phyloP scores from a whole-genome alignment of 2,329 filamentous ascomycete species.

The Tolypocladium tropicale region DNA sequence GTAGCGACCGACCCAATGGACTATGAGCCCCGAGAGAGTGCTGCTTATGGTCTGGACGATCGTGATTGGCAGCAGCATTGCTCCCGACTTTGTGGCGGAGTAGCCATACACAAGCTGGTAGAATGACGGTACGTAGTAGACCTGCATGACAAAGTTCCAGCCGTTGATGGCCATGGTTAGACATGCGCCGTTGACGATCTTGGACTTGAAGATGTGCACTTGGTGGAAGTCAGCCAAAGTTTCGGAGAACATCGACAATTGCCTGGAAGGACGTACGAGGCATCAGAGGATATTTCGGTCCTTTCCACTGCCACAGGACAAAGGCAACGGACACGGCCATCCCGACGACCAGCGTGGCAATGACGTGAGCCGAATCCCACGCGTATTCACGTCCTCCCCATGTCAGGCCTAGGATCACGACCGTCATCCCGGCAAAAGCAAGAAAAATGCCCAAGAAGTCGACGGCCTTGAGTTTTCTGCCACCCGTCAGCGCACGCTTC shows the following conservation, averaged over 20 bases:
- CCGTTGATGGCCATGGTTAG: constrained; percentile 48
- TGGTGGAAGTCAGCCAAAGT: not conserved
- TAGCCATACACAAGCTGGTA: constrained; percentile 36
- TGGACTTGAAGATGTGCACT: constrained; percentile 42
- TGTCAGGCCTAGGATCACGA: constrained; percentile 39
- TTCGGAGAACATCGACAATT: not conserved
- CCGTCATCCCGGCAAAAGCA: constrained; percentile 32
- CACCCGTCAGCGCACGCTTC: not conserved
- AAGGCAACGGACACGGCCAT: constrained; percentile 34
- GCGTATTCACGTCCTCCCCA: constrained; percentile 51
- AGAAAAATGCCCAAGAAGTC: constrained; percentile 39
- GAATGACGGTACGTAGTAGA: constrained; percentile 37
- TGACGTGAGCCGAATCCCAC: constrained; percentile 45
- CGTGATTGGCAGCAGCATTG: constrained; percentile 30
- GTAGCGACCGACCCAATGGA: constrained; percentile 42
- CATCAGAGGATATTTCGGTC: constrained; percentile 35
- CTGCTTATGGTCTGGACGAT: constrained; percentile 35
- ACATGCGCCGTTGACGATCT: constrained; percentile 43
- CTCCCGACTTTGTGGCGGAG: constrained; percentile 28
- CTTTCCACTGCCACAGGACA: constrained; percentile 41
- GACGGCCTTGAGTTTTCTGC: constrained; percentile 36
- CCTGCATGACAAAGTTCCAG: constrained; percentile 48
- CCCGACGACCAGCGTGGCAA: constrained; percentile 44
- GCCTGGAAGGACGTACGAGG: constrained; percentile 22
- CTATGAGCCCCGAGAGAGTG: constrained; percentile 39